A percentile compares a stretch with the other conserved stretches of the same genome.
These are phyloP conservation scores for Oryza punctata DNA, from an alignment of 176 grass and related monocot species.

Conservation along the genomic window DNA sequence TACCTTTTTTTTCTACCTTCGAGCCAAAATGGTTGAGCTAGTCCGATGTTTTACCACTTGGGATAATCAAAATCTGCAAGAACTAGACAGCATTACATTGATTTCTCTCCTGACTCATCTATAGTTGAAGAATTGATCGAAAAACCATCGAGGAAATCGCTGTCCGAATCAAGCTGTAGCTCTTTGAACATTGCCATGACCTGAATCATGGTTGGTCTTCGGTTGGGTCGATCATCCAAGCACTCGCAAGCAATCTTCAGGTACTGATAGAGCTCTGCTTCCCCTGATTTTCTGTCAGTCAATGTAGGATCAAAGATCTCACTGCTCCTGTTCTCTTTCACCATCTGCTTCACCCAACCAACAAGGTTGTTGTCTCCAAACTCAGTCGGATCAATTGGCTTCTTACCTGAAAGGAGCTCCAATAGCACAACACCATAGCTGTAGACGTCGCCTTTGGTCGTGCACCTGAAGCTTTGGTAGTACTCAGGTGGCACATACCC, in stretches of 20 bases:
- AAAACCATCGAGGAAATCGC: conserved; percentile 72
- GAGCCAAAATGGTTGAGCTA: conserved; percentile 48
- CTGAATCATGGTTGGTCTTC: conserved; percentile 95
- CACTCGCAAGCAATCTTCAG: conserved; percentile 91
- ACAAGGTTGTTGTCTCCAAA: conserved; percentile 94
- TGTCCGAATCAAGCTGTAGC: conserved; percentile 75
- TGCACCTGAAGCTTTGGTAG: conserved; percentile 96
- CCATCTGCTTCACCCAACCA: conserved; percentile 94
- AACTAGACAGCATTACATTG: conserved; percentile 33
- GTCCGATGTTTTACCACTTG: conserved; percentile 36
- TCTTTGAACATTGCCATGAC: conserved; percentile 99
- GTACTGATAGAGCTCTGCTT: conserved; percentile 68
- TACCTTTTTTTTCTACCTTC: conserved; percentile 16
- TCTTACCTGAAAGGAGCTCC: conserved; percentile 96
- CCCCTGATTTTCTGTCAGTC: conserved; percentile 48
- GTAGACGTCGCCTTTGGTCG: conserved; percentile 92
- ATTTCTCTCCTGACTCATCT: conserved; percentile 74
- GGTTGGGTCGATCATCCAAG: conserved; percentile 70
- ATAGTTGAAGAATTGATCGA: conserved; percentile 58
- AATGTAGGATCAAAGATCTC: conserved; percentile 81
- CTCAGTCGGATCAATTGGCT: conserved; percentile 80
- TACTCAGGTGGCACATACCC: conserved; percentile 98
- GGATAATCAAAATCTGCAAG: conserved; percentile 52
- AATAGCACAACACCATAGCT: conserved; percentile 92
- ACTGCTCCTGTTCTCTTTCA: conserved; percentile 67